A percentile compares a stretch with the other conserved stretches of the same genome.
phyloP scores from a whole-genome alignment of 108 stramenopile species.

The Aurantiochytrium sp. region DNA sequence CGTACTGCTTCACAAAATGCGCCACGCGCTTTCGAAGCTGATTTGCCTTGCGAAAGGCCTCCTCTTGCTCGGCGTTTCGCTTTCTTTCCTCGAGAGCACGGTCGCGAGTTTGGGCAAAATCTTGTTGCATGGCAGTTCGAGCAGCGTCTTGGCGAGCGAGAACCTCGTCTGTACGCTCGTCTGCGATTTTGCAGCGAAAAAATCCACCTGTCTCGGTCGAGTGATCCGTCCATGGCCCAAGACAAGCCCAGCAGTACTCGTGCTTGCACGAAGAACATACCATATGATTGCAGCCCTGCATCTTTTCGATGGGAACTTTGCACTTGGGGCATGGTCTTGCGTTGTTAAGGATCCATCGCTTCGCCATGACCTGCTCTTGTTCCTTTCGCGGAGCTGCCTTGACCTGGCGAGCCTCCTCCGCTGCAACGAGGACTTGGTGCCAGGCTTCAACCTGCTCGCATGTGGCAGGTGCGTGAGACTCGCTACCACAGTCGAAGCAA shows the following conservation, averaged over 20 bases:
- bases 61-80: background rate
- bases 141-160: background rate
- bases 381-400: background rate
- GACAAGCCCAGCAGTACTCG: conserved; percentile 99
- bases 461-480: conserved; percentile 78
- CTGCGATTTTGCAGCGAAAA: conserved; percentile 90
- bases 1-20: background rate
- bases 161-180: background rate
- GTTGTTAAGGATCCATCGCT: conserved; percentile 95
- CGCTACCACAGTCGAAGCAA: conserved; percentile 82
- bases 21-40: background rate
- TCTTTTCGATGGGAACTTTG: conserved; percentile 91
- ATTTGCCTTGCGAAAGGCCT: background rate
- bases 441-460: conserved; percentile 72
- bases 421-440: conserved; percentile 31
- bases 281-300: conserved; percentile 99
- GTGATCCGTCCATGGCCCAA: conserved; percentile 86
- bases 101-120: background rate
- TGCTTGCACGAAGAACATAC: conserved; percentile 53
- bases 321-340: conserved; percentile 97
- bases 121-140: background rate
- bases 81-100: background rate
- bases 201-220: conserved; percentile 93
- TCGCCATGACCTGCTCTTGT: conserved; percentile 82
- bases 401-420: conserved; percentile 68